phyloP scores from a whole-genome alignment of 2,329 filamentous ascomycete species.

The Aspergillus uvarum region DNA sequence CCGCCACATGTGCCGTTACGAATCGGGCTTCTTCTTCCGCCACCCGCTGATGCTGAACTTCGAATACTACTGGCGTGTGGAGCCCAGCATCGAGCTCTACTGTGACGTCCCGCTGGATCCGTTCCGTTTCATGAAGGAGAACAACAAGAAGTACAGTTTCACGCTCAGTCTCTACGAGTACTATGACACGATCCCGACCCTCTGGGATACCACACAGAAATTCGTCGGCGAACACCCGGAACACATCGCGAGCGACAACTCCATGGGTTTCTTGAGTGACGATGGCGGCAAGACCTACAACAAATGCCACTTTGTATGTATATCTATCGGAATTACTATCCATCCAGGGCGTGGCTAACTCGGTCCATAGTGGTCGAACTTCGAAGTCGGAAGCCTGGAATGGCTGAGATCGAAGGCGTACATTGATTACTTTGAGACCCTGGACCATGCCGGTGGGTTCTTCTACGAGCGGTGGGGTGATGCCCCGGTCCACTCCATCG shows the following conservation, averaged over 20 bases:
- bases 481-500: constrained; percentile 97
- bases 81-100: constrained; percentile 93
- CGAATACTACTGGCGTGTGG: constrained; percentile 99
- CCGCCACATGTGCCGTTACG: constrained; percentile 98
- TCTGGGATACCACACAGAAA: constrained; percentile 94
- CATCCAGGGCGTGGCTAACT: constrained; percentile 12
- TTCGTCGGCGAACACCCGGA: constrained; percentile 90
- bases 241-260: constrained; percentile 80
- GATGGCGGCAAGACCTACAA: constrained; percentile 92
- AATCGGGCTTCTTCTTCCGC: constrained; percentile 98
- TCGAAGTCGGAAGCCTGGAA: constrained; percentile 89
- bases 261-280: constrained; percentile 86
- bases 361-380: constrained; percentile 86
- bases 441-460: constrained; percentile 92
- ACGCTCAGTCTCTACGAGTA: constrained; percentile 96
- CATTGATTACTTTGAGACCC: constrained; percentile 81
- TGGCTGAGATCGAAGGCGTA: constrained; percentile 92
- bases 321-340: background rate
- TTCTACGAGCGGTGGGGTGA: constrained; percentile 99
- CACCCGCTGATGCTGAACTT: constrained; percentile 92
- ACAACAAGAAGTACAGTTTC: constrained; percentile 98
- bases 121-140: constrained; percentile 93
- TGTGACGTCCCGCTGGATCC: constrained; percentile 95
- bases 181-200: constrained; percentile 88
- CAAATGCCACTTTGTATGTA: constrained; percentile 89